Conservation (phyloP, 805 yeast genomes). For the Yarrowia hollandica region DNA sequence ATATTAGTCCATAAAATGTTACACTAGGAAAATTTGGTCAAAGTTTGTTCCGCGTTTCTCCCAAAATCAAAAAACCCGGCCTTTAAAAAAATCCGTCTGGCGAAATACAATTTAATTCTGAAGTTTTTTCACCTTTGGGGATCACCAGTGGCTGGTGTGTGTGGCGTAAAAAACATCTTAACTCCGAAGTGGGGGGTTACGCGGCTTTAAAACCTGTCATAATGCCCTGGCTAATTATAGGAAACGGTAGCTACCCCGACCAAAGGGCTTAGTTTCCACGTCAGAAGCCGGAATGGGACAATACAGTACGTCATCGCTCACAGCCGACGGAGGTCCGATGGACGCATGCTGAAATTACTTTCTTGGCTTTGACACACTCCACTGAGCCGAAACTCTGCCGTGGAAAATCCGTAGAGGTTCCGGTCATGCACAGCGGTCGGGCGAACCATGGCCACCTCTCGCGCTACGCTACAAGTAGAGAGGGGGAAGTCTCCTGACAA, state of each 20-base stretch:
- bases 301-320: neutral
- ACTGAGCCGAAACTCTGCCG: conserved; percentile 24
- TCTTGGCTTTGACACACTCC: conserved; percentile 4
- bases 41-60: neutral
- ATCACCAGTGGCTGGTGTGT: conserved; percentile 12
- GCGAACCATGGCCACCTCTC: too few species aligned
- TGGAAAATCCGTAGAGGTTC: neutral
- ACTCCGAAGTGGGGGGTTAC: conserved; percentile 11
- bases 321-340: conserved; percentile 21
- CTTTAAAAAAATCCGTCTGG: neutral
- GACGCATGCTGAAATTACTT: neutral
- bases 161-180: neutral
- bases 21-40: neutral
- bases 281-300: neutral
- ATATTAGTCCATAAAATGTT: neutral
- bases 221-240: too few species aligned
- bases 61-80: neutral
- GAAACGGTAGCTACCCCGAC: too few species aligned
- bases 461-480: too few species aligned
- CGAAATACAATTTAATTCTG: neutral
- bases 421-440: too few species aligned
- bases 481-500: too few species aligned
- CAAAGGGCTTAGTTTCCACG: too few species aligned
- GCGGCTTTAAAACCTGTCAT: neutral
- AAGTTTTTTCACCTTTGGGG: neutral